Evolutionary conservation across 2,329 filamentous ascomycete genomes (phyloP).

Genomic region (Fusarium redolens): DNA sequence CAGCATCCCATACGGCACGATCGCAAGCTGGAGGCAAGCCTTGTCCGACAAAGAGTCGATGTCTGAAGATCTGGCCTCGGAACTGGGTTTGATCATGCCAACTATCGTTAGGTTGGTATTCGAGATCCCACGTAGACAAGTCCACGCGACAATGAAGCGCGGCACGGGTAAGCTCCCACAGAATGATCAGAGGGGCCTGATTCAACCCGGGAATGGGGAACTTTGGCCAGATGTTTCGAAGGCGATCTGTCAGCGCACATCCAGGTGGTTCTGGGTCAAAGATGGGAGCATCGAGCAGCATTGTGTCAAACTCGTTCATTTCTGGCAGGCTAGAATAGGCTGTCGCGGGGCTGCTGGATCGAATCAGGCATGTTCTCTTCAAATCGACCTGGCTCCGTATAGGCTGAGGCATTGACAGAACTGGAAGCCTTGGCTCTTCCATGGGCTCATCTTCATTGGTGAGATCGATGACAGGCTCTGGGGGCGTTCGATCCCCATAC

Average conservation of each 20-base stretch:
- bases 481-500: constrained; percentile 10
- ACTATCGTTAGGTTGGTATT: constrained; percentile 48
- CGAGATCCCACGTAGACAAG: constrained; percentile 49
- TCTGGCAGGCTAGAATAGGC: constrained; percentile 38
- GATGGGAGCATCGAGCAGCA: neutral
- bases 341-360: constrained; percentile 24
- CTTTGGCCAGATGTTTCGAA: constrained; percentile 55
- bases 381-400: neutral
- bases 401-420: neutral
- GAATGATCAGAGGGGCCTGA: constrained; percentile 59
- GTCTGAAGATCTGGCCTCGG: constrained; percentile 53
- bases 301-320: constrained; percentile 15
- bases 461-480: constrained; percentile 11
- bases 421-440: constrained; percentile 27
- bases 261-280: neutral
- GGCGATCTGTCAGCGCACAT: constrained; percentile 40
- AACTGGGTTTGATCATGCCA: constrained; percentile 60
- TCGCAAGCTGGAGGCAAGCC: constrained; percentile 61
- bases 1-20: constrained; percentile 59
- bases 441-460: constrained; percentile 5
- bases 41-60: constrained; percentile 57
- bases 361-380: neutral
- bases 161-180: constrained; percentile 65
- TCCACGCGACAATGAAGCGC: constrained; percentile 59
- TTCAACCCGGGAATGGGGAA: constrained; percentile 54